Evolutionary conservation across 192 early-diverging fungal genomes (phyloP).

Genomic region (Phycomyces nitens): DNA sequence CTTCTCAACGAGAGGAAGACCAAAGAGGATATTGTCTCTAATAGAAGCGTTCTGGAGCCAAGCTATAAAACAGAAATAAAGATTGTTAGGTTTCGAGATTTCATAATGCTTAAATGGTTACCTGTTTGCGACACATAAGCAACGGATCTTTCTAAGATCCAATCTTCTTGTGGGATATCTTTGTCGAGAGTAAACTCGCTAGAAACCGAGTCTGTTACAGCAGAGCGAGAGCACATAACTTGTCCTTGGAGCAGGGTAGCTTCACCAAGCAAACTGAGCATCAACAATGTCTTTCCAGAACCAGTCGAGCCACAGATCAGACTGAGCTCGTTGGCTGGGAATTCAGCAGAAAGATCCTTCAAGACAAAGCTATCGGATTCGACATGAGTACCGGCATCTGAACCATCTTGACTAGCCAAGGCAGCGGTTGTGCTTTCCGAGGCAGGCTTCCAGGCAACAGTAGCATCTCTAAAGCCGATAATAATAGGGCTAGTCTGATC

Average conservation of each 20-base stretch:
- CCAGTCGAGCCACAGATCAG: constrained; percentile 75
- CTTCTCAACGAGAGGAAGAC: constrained; percentile 18
- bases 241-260: constrained; percentile 26
- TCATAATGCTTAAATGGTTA: too few relatives aligned
- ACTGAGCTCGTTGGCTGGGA: constrained; percentile 45
- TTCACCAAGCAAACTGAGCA: constrained; percentile 82
- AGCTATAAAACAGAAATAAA: constrained; percentile 23
- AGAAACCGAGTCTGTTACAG: constrained; percentile 15
- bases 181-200: neutral
- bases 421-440: constrained; percentile 74
- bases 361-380: constrained; percentile 47
- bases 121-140: constrained; percentile 71
- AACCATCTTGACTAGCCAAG: constrained; percentile 72
- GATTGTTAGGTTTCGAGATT: neutral
- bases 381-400: constrained; percentile 66
- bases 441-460: constrained; percentile 72
- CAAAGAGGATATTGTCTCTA: constrained; percentile 68
- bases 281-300: constrained; percentile 80
- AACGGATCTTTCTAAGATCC: constrained; percentile 46
- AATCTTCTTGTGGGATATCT: constrained; percentile 22
- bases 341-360: constrained; percentile 40
- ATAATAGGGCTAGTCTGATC: constrained; percentile 10
- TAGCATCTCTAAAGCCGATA: constrained; percentile 39
- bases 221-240: constrained; percentile 32
- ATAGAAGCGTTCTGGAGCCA: constrained; percentile 77